Percentiles rank a stretch among this genome's conserved stretches.
Conservation (phyloP, 306 rosid genomes). For the Luffa acutangula region DNA sequence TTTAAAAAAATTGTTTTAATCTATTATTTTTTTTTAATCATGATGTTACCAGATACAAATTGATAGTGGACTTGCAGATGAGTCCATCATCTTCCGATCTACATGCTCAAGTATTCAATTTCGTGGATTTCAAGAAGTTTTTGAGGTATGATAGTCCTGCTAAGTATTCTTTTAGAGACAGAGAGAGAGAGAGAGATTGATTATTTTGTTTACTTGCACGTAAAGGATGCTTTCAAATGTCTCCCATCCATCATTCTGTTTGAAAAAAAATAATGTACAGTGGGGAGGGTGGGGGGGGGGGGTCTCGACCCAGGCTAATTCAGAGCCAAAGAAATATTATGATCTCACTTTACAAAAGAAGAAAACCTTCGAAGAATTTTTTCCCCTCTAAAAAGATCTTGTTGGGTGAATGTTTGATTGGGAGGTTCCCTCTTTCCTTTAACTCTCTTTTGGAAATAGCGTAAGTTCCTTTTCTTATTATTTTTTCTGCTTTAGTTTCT, state of each 20-base stretch:
- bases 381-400: too few species aligned
- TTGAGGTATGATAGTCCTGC: slow-evolving; percentile 35
- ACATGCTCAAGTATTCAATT: slow-evolving; percentile 61
- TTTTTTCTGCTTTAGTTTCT: neutral
- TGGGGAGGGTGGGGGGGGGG: too few species aligned
- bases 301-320: too few species aligned
- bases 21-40: neutral
- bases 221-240: neutral
- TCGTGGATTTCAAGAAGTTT: slow-evolving; percentile 72
- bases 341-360: too few species aligned
- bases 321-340: too few species aligned
- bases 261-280: neutral
- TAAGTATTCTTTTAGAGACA: neutral
- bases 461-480: neutral
- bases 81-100: slow-evolving; percentile 61
- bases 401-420: neutral
- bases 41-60: slow-evolving; percentile 49
- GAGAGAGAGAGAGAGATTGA: neutral
- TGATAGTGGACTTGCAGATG: slow-evolving; percentile 54
- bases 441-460: neutral
- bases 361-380: too few species aligned
- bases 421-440: neutral
- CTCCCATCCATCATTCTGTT: neutral
- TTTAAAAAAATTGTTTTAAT: neutral
- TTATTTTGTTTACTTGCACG: neutral